Evolutionary conservation across 805 yeast species (phyloP), one percentile per base, ranked within the genome.

Genomic region (Lachancea fermentati): DNA sequence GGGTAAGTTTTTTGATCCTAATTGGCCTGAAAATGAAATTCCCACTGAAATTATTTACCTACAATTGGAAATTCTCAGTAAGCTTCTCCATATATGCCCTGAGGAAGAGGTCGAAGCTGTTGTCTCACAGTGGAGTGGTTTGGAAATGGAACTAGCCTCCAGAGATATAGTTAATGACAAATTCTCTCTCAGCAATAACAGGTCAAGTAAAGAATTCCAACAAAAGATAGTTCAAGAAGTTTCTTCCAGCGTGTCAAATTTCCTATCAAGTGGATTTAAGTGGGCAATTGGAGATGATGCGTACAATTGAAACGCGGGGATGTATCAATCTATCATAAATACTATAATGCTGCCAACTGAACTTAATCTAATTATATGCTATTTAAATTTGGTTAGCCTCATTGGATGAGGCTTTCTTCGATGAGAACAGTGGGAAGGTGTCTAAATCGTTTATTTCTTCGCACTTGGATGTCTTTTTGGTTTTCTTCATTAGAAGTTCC

Each of bases 121-220:
- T 2, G 56, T 81, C 12, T 72, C 74, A 12, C 85, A 81, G 42
- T 84, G 93, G 86, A 73, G 72, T 28, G 57, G 66, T 19, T 49
- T 78, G 11, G 76, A 75, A 44, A 40, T 62, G 34, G 71, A 66
- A 19, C 42, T 67, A 5, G 52, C 66, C n/a, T 44, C 66, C 2
- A 55, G 65, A 43, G 55, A 60, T 41, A 33, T 57, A 4, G 42
- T 52, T 17, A 30, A 48, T 22, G 60, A 57, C 19, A 45, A 46
- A 12, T 52, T 50, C 29, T 49, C 59, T 5, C 32, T 45, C 7
- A 41, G 44, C 8, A 43, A 43, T 12, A 30, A 33, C 2, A 22
- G 28, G 17, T 19, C 37, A 4, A 30, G 17, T n/a, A 29, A 15
- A 5, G 42, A 41, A 9, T 39, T 43, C 14, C 36, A 39, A 19